Conservation (phyloP, 805 yeast genomes). For the Kluyveromyces siamensis region DNA sequence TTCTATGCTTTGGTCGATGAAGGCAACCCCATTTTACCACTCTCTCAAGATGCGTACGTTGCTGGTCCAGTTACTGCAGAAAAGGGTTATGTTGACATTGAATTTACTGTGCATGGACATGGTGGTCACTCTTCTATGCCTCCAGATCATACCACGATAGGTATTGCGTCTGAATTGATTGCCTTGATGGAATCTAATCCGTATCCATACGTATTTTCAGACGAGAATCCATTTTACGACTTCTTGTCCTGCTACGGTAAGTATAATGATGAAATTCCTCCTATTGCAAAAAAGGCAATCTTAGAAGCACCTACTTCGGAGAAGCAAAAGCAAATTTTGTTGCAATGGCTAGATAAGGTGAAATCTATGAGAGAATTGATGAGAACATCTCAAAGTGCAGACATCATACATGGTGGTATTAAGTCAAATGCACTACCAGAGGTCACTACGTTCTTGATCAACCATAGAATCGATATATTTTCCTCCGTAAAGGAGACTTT, state of each 20-base stretch:
- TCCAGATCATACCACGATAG: slow-evolving; percentile 75
- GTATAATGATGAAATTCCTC: slow-evolving; percentile 25
- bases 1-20: slow-evolving; percentile 66
- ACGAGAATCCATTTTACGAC: slow-evolving; percentile 50
- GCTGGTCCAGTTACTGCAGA: slow-evolving; percentile 52
- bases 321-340: slow-evolving; percentile 29
- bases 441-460: slow-evolving; percentile 40
- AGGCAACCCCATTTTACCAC: slow-evolving; percentile 34
- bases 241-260: slow-evolving; percentile 55
- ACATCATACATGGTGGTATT: slow-evolving; percentile 61
- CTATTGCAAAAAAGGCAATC: slow-evolving; percentile 16
- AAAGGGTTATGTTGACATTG: slow-evolving; percentile 50
- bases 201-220: slow-evolving; percentile 26
- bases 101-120: slow-evolving; percentile 43
- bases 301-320: slow-evolving; percentile 30
- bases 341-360: slow-evolving; percentile 15
- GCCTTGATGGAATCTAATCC: slow-evolving; percentile 48
- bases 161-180: slow-evolving; percentile 55
- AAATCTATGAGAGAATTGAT: slow-evolving; percentile 32
- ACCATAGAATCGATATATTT: slow-evolving; percentile 58
- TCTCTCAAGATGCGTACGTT: slow-evolving; percentile 38
- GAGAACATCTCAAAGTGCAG: slow-evolving; percentile 60
- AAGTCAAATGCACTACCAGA: slow-evolving; percentile 77
- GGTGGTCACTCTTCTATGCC: slow-evolving; percentile 84
- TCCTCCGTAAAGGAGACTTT: slow-evolving; percentile 37